Base-by-base conservation (phyloP, 352 stramenopile species). In the Globisporangium nodosum region DNA sequence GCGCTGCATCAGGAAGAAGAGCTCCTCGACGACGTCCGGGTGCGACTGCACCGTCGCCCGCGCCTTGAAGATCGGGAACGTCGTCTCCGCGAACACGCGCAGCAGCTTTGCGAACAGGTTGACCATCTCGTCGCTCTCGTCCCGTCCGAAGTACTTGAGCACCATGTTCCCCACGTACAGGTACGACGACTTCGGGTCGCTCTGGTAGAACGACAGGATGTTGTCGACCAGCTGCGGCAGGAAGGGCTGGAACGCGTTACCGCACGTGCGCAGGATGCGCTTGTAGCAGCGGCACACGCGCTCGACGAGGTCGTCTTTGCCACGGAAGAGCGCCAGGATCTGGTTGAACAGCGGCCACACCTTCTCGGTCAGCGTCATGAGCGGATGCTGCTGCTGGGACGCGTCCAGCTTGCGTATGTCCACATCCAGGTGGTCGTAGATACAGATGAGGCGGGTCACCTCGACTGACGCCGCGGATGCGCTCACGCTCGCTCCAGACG, bases 11-110 rank as follows among this genome's bases (percentile, higher is more conserved):
- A 98, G 70, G 69, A 91, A 98, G 65, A 98, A 98, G 48, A 98
- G 97, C 69, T 98, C 96, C 68, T 98, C 96, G 9, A 98, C 85
- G 35, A 98, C 85, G 66, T 98, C 94, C 12, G 93, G 96, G 61
- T 97, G 81, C 58, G 67, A 68, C 58, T 73, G 89, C 72, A 76
- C 92, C 57, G 68, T 80, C 8, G 69, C 59, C 0, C 69, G 51
- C 27, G 54, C 70, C 37, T 77, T 73, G 52, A 98, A 91, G 68
- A 98, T 88, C 21, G 85, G 76, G 49, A 90, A 90, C 20, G 97
- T 89, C 24, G 80, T 81, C 43, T 86, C 70, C 6, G 81, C 75
- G 49, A 96, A 81, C 7, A 64, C 70, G 47, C 77, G 71, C 3
- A 94, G 60, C 66, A 92, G 73, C 47, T 76, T 78, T 37, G 57